These are phyloP conservation scores for Thermomyces lanuginosus DNA, from an alignment of 2,329 filamentous ascomycete genomes.

Conservation along the genomic window DNA sequence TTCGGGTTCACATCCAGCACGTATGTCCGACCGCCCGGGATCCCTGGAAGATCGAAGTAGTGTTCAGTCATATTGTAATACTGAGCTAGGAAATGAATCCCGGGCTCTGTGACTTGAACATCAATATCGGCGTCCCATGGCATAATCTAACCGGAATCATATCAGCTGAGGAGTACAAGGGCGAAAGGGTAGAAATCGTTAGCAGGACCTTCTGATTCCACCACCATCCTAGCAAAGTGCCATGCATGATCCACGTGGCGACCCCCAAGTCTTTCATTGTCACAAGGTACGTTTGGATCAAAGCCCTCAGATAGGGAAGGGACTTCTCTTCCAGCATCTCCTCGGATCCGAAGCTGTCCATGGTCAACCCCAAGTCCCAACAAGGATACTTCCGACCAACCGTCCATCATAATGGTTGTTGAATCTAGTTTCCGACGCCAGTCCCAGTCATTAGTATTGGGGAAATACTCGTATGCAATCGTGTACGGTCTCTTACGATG, in stretches of 20 bases:
- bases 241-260: conserved; percentile 49
- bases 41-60: conserved; percentile 25
- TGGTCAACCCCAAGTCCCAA: neutral
- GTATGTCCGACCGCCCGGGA: conserved; percentile 28
- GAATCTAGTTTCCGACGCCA: too few species aligned
- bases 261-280: conserved; percentile 41
- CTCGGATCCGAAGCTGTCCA: conserved; percentile 30
- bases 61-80: conserved; percentile 50
- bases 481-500: too few species aligned
- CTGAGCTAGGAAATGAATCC: conserved; percentile 38
- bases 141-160: conserved; percentile 27
- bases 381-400: conserved; percentile 3
- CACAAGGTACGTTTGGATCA: conserved; percentile 40
- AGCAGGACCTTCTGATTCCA: conserved; percentile 38
- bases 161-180: neutral
- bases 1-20: conserved; percentile 45
- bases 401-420: conserved; percentile 41
- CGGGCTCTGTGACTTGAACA: conserved; percentile 40
- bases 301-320: conserved; percentile 31
- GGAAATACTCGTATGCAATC: too few species aligned
- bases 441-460: too few species aligned
- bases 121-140: conserved; percentile 48
- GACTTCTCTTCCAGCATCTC: conserved; percentile 33
- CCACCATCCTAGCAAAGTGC: conserved; percentile 45
- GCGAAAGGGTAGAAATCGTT: neutral